Conservation (phyloP, 1,284 basidiomycete species). For the Ganoderma sinense region DNA sequence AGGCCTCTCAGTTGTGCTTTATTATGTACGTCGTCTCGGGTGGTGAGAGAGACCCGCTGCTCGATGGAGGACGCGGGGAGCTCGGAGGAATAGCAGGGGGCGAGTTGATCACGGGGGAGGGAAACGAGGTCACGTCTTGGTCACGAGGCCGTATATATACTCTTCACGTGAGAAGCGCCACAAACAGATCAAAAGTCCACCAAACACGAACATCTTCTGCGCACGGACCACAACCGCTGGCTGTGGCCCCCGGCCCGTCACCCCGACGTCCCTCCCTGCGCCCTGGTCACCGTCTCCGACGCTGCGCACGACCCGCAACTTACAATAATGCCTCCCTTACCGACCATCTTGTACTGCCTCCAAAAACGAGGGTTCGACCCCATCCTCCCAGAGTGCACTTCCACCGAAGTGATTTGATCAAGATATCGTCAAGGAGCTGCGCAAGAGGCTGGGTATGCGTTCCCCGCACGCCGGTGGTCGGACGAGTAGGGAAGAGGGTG, state of each 20-base stretch:
- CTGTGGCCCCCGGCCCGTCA: not conserved
- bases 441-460: not conserved
- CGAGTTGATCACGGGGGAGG: conserved; percentile 46
- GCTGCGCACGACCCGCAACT: not conserved
- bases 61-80: conserved; percentile 32
- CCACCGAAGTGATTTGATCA: not conserved
- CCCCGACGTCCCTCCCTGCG: not conserved
- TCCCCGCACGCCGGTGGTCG: not conserved
- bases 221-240: conserved; percentile 38
- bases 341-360: not conserved
- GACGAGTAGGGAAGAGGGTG: not conserved
- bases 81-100: conserved; percentile 30
- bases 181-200: conserved; percentile 37
- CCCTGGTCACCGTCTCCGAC: not conserved
- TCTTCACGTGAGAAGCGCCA: conserved; percentile 41
- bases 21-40: conserved; percentile 15
- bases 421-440: not conserved
- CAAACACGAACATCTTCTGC: conserved; percentile 33
- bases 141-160: conserved; percentile 43
- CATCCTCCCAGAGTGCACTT: not conserved
- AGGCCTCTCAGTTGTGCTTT: not conserved
- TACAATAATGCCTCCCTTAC: not conserved
- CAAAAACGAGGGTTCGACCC: too few species aligned
- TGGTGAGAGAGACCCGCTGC: conserved; percentile 25
- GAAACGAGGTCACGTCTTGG: conserved; percentile 43